Evolutionary conservation across 106 monocot genomes (phyloP).

Genomic region (Platanthera guangdongensis): DNA sequence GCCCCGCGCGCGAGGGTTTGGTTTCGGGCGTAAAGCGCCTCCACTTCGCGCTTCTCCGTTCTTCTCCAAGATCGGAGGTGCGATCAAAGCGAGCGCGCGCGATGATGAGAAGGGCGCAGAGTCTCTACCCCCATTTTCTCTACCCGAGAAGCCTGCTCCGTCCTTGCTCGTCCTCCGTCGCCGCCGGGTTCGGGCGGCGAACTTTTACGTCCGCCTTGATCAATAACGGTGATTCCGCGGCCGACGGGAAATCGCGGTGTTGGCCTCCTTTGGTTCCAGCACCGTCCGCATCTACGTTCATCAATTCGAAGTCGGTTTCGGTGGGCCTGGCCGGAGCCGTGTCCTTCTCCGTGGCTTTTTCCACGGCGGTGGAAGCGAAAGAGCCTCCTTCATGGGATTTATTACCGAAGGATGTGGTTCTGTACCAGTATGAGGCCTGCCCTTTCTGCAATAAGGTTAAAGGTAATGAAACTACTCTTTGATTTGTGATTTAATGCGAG

Average conservation of each 20-base stretch:
- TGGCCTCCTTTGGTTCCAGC: conserved; percentile 3
- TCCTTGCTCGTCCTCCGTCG: background rate
- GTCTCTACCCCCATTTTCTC: background rate
- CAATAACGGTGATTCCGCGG: background rate
- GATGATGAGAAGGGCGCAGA: background rate
- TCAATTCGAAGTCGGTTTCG: conserved; percentile 22
- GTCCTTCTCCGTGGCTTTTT: conserved; percentile 50
- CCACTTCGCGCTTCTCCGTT: background rate
- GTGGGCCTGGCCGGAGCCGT: conserved; percentile 56
- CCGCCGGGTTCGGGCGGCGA: background rate
- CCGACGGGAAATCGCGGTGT: background rate
- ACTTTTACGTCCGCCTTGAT: background rate
- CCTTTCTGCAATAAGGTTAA: conserved; percentile 99
- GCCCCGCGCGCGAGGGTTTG: background rate
- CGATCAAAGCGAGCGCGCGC: background rate
- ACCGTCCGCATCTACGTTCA: background rate
- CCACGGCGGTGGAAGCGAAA: conserved; percentile 54
- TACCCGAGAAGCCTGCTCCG: background rate
- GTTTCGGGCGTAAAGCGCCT: background rate
- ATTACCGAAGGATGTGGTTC: conserved; percentile 65
- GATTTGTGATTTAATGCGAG: background rate
- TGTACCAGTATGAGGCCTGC: conserved; percentile 96
- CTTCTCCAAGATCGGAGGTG: background rate
- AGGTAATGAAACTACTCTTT: conserved; percentile 32
- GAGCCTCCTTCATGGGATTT: conserved; percentile 31